Conservation (phyloP, 352 stramenopile genomes). For the Globisporangium cederbergense region DNA sequence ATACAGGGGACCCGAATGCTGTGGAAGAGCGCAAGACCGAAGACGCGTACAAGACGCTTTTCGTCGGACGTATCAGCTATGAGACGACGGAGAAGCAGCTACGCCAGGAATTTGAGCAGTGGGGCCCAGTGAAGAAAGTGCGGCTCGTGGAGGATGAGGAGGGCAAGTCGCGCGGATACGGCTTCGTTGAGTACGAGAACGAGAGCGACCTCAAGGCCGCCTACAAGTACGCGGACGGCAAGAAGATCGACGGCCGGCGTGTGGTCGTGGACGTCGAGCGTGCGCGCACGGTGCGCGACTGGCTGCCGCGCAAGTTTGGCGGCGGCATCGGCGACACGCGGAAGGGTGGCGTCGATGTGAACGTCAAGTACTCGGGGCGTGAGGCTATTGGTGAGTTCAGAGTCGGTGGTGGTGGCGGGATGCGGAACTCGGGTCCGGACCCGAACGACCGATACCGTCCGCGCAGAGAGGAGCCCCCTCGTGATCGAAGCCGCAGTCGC, state of each 20-base stretch:
- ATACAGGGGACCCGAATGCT: slow-evolving; percentile 56
- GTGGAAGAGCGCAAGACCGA: slow-evolving; percentile 68
- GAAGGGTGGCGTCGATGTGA: slow-evolving; percentile 73
- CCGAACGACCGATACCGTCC: slow-evolving; percentile 32
- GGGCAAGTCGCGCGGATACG: slow-evolving; percentile 94
- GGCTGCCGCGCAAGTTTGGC: slow-evolving; percentile 93
- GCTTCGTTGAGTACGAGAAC: slow-evolving; percentile 98
- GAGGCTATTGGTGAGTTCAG: slow-evolving; percentile 25
- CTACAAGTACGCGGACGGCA: slow-evolving; percentile 93
- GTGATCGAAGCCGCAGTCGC: slow-evolving; percentile 30
- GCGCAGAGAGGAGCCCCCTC: slow-evolving; percentile 18
- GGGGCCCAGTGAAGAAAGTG: slow-evolving; percentile 89
- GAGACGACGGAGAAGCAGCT: slow-evolving; percentile 98
- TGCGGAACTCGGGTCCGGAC: slow-evolving; percentile 28
- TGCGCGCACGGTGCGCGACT: slow-evolving; percentile 96
- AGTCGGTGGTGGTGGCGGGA: slow-evolving; percentile 6
- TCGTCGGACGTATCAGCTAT: slow-evolving; percentile 96
- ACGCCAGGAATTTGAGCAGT: slow-evolving; percentile 95
- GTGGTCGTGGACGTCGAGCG: slow-evolving; percentile 98
- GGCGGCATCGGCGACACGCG: slow-evolving; percentile 91
- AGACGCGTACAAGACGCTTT: slow-evolving; percentile 97
- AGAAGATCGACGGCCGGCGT: slow-evolving; percentile 94
- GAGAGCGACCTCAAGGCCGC: slow-evolving; percentile 96
- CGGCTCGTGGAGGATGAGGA: slow-evolving; percentile 83
- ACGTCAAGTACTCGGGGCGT: slow-evolving; percentile 83